These are phyloP conservation scores for Toxoplasma gondii DNA, from an alignment of 169 alveolate genomes.

Conservation along the genomic window DNA sequence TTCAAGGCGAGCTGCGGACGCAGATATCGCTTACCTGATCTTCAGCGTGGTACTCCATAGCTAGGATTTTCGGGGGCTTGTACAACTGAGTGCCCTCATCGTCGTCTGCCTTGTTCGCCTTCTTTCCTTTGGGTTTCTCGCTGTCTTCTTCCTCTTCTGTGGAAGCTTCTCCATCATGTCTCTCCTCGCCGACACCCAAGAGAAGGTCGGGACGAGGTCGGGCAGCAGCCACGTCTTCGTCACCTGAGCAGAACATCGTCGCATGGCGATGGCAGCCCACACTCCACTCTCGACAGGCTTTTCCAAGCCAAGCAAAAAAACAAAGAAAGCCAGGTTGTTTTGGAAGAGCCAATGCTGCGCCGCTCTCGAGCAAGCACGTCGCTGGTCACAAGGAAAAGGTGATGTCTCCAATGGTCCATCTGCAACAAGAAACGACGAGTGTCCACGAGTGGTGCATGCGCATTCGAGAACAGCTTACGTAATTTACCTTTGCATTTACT, in stretches of 20 bases:
- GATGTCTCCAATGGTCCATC: too few species aligned
- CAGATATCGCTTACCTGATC: constrained; percentile 37
- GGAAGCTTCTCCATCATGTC: constrained; percentile 25
- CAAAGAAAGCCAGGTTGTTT: too few species aligned
- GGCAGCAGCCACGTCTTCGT: neutral
- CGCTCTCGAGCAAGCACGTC: too few species aligned
- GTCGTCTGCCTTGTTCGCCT: neutral
- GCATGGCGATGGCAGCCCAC: too few species aligned
- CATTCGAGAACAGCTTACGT: too few species aligned
- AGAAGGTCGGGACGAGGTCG: neutral
- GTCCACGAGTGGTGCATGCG: too few species aligned
- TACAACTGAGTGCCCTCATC: neutral
- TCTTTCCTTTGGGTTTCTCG: neutral
- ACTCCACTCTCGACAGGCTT: too few species aligned
- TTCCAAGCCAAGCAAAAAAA: too few species aligned
- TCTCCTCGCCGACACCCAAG: constrained; percentile 26
- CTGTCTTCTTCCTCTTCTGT: constrained; percentile 25
- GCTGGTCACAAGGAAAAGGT: too few species aligned
- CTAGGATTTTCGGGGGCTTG: constrained; percentile 53
- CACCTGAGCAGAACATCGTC: neutral
- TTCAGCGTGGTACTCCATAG: constrained; percentile 49
- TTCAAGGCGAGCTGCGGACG: neutral
- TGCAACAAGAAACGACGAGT: too few species aligned
- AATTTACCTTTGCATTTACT: too few species aligned
- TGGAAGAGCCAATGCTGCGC: too few species aligned